A percentile compares a stretch with the other conserved stretches of the same genome.
Conservation (phyloP, 2,329 filamentous ascomycete species). For the Apiospora phragmitis region DNA sequence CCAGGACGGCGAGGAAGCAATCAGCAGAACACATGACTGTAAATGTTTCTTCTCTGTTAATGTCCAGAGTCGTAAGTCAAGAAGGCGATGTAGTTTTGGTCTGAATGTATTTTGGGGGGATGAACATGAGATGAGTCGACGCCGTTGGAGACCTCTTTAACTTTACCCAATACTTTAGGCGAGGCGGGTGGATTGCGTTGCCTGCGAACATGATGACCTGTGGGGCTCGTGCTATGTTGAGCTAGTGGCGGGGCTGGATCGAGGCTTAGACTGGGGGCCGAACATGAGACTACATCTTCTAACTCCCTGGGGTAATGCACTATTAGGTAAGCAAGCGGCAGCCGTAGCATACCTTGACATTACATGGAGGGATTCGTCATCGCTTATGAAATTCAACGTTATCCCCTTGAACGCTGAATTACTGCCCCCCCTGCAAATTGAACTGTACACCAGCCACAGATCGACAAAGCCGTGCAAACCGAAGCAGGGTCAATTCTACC, state of each 20-base stretch:
- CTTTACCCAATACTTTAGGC: background rate
- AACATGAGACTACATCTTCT: background rate
- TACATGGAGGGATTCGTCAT: too few relatives aligned
- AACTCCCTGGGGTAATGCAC: background rate
- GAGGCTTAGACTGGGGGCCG: background rate
- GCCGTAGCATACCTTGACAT: too few relatives aligned
- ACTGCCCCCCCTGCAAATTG: too few relatives aligned
- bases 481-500: too few relatives aligned
- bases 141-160: background rate
- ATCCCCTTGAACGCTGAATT: too few relatives aligned
- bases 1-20: slow-evolving; percentile 63
- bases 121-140: background rate
- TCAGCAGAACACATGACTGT: slow-evolving; percentile 58
- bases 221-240: background rate
- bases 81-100: background rate
- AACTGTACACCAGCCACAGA: too few relatives aligned
- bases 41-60: background rate
- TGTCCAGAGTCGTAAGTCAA: background rate
- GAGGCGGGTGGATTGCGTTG: background rate
- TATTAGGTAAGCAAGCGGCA: background rate
- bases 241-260: background rate
- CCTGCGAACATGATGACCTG: background rate
- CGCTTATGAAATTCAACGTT: too few relatives aligned
- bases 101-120: background rate
- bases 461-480: too few relatives aligned